Evolutionary conservation across 1,284 basidiomycete species (phyloP).

Genomic region (Tilletia caries): DNA sequence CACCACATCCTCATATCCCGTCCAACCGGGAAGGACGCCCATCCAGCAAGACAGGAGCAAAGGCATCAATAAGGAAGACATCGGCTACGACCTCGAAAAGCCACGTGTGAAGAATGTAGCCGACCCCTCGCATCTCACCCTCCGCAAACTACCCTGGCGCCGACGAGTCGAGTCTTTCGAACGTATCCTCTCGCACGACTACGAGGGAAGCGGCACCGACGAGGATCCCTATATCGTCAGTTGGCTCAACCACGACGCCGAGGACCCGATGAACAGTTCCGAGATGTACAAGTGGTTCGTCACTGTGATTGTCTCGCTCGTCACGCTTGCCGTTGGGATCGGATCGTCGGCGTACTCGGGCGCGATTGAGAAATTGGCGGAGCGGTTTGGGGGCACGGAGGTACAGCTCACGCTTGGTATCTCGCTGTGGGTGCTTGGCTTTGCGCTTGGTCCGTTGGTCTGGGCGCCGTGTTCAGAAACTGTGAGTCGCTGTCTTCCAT

Average conservation of each 20-base stretch:
- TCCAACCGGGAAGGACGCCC: neutral
- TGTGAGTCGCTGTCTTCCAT: neutral
- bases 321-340: slow-evolving; percentile 42
- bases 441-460: slow-evolving; percentile 28
- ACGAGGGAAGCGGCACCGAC: slow-evolving; percentile 54
- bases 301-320: slow-evolving; percentile 40
- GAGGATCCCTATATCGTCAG: slow-evolving; percentile 55
- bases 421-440: slow-evolving; percentile 30
- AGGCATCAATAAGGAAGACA: too few species aligned
- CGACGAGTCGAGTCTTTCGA: slow-evolving; percentile 49
- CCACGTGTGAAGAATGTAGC: neutral
- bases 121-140: neutral
- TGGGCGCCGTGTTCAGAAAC: slow-evolving; percentile 33
- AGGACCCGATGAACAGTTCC: slow-evolving; percentile 31
- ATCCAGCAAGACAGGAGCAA: neutral
- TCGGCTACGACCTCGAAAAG: neutral
- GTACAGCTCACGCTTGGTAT: slow-evolving; percentile 25
- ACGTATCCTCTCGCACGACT: slow-evolving; percentile 51
- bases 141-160: neutral
- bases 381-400: slow-evolving; percentile 19
- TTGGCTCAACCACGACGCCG: slow-evolving; percentile 34
- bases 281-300: slow-evolving; percentile 32
- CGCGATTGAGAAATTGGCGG: slow-evolving; percentile 17
- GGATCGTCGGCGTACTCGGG: slow-evolving; percentile 76
- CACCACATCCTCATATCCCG: neutral